phyloP scores from a whole-genome alignment of 805 yeast species.

The Starmerella apis region DNA sequence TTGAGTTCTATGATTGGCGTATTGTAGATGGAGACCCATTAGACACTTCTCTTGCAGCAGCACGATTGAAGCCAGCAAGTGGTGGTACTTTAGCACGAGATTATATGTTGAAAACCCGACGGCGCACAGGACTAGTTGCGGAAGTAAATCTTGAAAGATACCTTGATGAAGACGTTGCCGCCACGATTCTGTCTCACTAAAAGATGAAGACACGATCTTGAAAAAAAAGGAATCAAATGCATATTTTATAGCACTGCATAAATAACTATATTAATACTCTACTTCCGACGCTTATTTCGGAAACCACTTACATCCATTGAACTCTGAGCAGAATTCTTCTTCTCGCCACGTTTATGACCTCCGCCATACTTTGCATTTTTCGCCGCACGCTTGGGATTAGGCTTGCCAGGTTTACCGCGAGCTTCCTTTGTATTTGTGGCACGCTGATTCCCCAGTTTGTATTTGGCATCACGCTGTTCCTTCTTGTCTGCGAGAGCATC shows the following conservation, averaged over 20 bases:
- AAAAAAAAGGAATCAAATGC: not conserved
- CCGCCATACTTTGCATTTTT: constrained; percentile 64
- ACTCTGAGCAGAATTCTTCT: constrained; percentile 63
- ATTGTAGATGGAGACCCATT: constrained; percentile 86
- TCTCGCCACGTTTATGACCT: constrained; percentile 64
- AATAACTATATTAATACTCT: not conserved
- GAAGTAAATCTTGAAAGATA: constrained; percentile 60
- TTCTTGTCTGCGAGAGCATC: constrained; percentile 64
- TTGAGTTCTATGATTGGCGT: constrained; percentile 59
- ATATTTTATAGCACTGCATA: not conserved
- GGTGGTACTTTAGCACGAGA: constrained; percentile 67
- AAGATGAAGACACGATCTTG: too few species aligned
- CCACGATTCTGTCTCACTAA: not conserved
- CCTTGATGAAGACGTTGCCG: constrained; percentile 37
- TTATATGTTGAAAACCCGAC: constrained; percentile 77
- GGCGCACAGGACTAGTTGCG: constrained; percentile 71
- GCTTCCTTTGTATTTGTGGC: not conserved
- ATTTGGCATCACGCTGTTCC: constrained; percentile 33
- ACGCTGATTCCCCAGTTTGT: constrained; percentile 37
- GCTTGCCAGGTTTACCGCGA: constrained; percentile 30
- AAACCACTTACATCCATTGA: constrained; percentile 57
- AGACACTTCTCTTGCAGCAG: constrained; percentile 52
- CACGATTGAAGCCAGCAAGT: constrained; percentile 67
- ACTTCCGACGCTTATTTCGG: constrained; percentile 39
- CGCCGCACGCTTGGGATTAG: constrained; percentile 56